Evolutionary conservation across 169 alveolate species (phyloP), one percentile per base, ranked within the genome.

Genomic region (Plasmodium yoelii): DNA sequence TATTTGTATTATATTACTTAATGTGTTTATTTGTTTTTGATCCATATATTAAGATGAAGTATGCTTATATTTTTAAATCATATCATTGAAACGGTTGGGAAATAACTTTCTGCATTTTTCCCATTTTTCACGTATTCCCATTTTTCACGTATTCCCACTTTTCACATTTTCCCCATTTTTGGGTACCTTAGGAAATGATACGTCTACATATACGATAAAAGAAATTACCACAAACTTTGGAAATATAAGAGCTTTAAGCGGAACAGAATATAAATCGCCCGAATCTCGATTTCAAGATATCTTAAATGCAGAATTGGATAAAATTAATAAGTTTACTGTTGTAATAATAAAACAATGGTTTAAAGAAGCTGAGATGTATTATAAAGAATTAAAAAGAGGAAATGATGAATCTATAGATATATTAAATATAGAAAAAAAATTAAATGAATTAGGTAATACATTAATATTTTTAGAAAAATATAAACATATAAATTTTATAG

Each of bases 271-370:
- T 72, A 90, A 94, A 69, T 94, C 96, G 12, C 88, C 95, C 4
- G 96, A 94, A 91, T 88, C 94, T 22, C 88, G 96, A 26, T 94
- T 94, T 67, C 92, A 91, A 90, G 95, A 91, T 24, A 73, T 94
- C 57, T 82, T 94, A 80, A 93, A 94, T 73, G 92, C 71, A 28
- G 96, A 94, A 68, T 28, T 92, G 47, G 94, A 93, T 19, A 94
- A 94, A 80, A 91, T 94, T 47, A 94, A 94, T 28, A 65, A 75
- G 1, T 94, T 94, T 70, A 75, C 92, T 5, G 9, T 59, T 15
- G 13, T 5, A 8, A 69, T 59, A 24, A 71, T 70, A 13, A 51
- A 53, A 46, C 87, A 51, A 26, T 84, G 87, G 88, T 57, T 15
- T 65, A 46, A 63, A 0, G 73, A 74, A 5, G 44, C 28, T 7